Conservation (phyloP, 2,329 filamentous ascomycete genomes). For the Stachybotrys elegans region DNA sequence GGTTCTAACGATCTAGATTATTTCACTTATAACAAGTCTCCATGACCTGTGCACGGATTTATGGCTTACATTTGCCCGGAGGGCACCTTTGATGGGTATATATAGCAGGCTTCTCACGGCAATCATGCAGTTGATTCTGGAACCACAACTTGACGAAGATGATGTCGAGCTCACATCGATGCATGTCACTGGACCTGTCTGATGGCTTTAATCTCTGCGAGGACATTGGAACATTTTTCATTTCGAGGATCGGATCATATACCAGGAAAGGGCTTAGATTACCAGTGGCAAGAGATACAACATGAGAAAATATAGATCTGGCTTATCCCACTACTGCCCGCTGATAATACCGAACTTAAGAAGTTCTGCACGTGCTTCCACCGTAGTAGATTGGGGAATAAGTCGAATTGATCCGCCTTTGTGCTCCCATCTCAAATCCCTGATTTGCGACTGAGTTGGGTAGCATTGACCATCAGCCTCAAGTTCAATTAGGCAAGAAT, state of each 20-base stretch:
- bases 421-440: conserved; percentile 1
- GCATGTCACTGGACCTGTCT: neutral
- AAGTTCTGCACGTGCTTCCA: neutral
- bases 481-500: neutral
- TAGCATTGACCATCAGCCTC: neutral
- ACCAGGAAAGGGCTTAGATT: neutral
- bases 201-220: neutral
- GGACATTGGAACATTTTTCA: neutral
- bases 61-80: neutral
- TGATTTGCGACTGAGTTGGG: neutral
- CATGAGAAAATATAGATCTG: neutral
- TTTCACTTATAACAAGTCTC: neutral
- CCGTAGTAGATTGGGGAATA: neutral
- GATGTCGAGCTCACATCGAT: neutral
- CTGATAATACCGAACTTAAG: conserved; percentile 1
- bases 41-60: neutral
- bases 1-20: neutral
- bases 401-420: conserved; percentile 1
- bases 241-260: neutral
- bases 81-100: neutral
- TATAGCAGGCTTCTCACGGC: neutral
- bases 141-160: neutral
- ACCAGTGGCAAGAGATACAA: neutral
- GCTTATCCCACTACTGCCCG: neutral
- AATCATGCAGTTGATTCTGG: neutral